Evolutionary conservation across 345 rosid species (phyloP).

Genomic region (Microthlaspi erraticum): DNA sequence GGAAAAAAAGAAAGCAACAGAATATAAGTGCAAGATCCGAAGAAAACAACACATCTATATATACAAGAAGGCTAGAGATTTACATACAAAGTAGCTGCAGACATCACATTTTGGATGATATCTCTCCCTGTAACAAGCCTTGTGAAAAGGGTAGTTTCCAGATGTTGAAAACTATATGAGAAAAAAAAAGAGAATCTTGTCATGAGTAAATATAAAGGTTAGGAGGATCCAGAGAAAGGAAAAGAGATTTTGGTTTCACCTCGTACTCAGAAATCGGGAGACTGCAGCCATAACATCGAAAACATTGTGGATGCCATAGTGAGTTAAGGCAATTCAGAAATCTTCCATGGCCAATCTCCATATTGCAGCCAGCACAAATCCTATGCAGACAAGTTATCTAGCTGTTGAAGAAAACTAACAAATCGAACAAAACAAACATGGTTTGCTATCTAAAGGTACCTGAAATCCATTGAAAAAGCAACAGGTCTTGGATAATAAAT

Average conservation of each 20-base stretch:
- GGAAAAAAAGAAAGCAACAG: constrained; percentile 39
- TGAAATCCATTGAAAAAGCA: constrained; percentile 68
- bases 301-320: constrained; percentile 97
- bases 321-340: constrained; percentile 78
- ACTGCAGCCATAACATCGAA: constrained; percentile 80
- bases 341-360: constrained; percentile 89
- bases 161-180: constrained; percentile 76
- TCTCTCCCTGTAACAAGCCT: constrained; percentile 83
- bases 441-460: constrained; percentile 51
- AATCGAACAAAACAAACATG: background rate
- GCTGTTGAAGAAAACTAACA: constrained; percentile 1
- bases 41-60: background rate
- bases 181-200: constrained; percentile 17
- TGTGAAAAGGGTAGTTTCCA: constrained; percentile 84
- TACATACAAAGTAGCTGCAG: constrained; percentile 85
- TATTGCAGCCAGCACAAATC: constrained; percentile 92
- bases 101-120: constrained; percentile 97
- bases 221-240: constrained; percentile 8
- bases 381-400: constrained; percentile 49
- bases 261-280: constrained; percentile 86
- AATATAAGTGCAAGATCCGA: constrained; percentile 27
- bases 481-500: constrained; percentile 58
- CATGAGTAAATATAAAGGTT: background rate
- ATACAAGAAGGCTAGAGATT: background rate
- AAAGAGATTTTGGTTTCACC: constrained; percentile 50